Evolutionary conservation across 305 asterid genomes (phyloP).

Genomic region (Fraxinus platypoda): DNA sequence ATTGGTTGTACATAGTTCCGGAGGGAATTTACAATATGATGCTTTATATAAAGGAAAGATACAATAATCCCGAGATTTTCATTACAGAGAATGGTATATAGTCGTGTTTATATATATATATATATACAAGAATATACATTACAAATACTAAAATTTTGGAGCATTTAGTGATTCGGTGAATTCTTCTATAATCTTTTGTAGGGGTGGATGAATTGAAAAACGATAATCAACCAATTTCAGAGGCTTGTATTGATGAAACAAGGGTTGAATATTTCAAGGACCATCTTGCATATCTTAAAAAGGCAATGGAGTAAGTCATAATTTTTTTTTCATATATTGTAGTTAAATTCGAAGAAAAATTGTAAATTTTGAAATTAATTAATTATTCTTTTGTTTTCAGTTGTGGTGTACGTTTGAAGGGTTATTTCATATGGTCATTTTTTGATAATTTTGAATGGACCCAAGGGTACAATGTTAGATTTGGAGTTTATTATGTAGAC

Average conservation of each 20-base stretch:
- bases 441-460: conserved; percentile 41
- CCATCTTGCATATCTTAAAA: conserved; percentile 10
- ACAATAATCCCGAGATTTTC: conserved; percentile 8
- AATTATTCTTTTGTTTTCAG: conserved; percentile 12
- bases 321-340: neutral
- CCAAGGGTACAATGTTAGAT: conserved; percentile 24
- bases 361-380: neutral
- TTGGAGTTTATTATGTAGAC: conserved; percentile 31
- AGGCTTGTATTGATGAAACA: neutral
- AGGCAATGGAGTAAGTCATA: conserved; percentile 22
- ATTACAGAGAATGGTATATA: conserved; percentile 28
- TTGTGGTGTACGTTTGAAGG: conserved; percentile 31
- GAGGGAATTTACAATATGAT: conserved; percentile 16
- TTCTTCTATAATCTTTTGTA: neutral
- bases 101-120: neutral
- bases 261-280: neutral
- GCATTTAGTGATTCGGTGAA: neutral
- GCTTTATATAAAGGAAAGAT: neutral
- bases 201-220: neutral
- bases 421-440: conserved; percentile 38
- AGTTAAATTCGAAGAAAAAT: neutral
- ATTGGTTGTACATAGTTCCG: conserved; percentile 22
- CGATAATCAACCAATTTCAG: no score
- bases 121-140: no score
- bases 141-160: neutral